Evolutionary conservation across 1,284 basidiomycete genomes (phyloP).

Genomic region (Chalciporus sp.): DNA sequence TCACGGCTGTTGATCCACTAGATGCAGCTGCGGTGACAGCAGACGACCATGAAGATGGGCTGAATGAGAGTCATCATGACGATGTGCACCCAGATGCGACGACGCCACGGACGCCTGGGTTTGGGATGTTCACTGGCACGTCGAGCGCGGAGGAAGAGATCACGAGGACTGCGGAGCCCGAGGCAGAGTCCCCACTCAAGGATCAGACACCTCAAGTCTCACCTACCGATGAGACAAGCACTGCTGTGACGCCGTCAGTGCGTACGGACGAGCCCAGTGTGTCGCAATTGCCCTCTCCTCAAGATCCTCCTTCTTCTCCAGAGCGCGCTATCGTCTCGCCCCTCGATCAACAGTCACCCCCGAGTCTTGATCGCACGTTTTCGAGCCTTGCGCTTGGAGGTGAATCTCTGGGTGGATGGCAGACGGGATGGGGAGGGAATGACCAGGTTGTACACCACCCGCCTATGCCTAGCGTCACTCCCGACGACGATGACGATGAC

Average conservation of each 20-base stretch:
- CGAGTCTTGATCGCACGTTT: conserved; percentile 48
- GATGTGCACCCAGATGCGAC: conserved; percentile 15
- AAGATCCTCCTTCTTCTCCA: conserved; percentile 26
- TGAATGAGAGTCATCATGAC: conserved; percentile 23
- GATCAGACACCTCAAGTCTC: conserved; percentile 7
- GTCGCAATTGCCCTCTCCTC: conserved; percentile 20
- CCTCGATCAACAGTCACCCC: conserved; percentile 46
- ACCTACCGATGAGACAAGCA: conserved; percentile 12
- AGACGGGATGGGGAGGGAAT: conserved; percentile 43
- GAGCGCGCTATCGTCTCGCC: conserved; percentile 51
- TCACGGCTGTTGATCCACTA: conserved; percentile 40
- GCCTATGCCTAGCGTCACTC: conserved; percentile 16
- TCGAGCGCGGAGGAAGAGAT: conserved; percentile 20
- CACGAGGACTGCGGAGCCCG: conserved; percentile 12
- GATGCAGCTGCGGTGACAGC: conserved; percentile 44
- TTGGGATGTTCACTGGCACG: conserved; percentile 23
- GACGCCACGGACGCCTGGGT: conserved; percentile 28
- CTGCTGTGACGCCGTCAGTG: conserved; percentile 5
- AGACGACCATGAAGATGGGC: conserved; percentile 43
- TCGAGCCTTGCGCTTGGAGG: conserved; percentile 64
- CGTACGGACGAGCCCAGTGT: conserved; percentile 11
- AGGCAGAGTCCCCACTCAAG: conserved; percentile 8
- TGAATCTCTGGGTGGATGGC: conserved; percentile 61
- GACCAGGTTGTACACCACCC: conserved; percentile 24
- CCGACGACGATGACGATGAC: conserved; percentile 70